A percentile compares a stretch with the other conserved stretches of the same genome.
Conservation (phyloP, 169 alveolate genomes). For the Plasmodium vivax region DNA sequence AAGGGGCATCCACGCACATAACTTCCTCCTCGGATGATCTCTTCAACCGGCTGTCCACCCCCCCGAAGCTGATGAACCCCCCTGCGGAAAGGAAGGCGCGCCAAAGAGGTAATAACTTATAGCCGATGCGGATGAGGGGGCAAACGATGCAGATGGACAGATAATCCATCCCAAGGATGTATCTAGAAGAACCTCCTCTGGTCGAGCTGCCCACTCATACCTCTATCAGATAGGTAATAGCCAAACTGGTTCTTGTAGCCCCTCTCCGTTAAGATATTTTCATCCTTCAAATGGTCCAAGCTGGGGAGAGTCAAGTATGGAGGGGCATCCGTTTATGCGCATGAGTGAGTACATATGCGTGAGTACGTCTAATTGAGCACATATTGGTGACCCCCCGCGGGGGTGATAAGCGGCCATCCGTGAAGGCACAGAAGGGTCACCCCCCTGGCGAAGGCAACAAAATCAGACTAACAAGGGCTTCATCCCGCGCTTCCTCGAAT, state of each 20-base stretch:
- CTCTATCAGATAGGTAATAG: slow-evolving; percentile 42
- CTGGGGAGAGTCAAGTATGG: background rate
- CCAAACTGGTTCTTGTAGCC: slow-evolving; percentile 56
- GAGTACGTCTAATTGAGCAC: background rate
- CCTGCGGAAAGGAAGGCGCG: slow-evolving; percentile 28
- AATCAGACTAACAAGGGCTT: slow-evolving; percentile 76
- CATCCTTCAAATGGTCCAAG: slow-evolving; percentile 46
- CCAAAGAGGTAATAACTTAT: background rate
- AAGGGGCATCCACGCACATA: background rate
- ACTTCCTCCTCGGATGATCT: slow-evolving; percentile 80
- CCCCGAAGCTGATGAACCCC: slow-evolving; percentile 84
- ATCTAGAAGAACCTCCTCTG: background rate
- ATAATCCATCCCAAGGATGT: background rate
- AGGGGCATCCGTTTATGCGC: background rate
- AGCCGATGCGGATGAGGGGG: background rate
- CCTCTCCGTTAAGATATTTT: slow-evolving; percentile 18
- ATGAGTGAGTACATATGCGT: background rate
- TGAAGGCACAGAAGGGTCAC: background rate
- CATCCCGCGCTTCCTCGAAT: slow-evolving; percentile 79
- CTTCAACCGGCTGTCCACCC: slow-evolving; percentile 79
- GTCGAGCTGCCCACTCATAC: background rate
- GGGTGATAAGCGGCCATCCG: background rate
- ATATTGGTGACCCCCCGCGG: background rate
- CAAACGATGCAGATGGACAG: background rate
- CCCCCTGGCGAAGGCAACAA: background rate